Evolutionary conservation across 1,284 basidiomycete species (phyloP).

Genomic region (Wolfiporia cocos): DNA sequence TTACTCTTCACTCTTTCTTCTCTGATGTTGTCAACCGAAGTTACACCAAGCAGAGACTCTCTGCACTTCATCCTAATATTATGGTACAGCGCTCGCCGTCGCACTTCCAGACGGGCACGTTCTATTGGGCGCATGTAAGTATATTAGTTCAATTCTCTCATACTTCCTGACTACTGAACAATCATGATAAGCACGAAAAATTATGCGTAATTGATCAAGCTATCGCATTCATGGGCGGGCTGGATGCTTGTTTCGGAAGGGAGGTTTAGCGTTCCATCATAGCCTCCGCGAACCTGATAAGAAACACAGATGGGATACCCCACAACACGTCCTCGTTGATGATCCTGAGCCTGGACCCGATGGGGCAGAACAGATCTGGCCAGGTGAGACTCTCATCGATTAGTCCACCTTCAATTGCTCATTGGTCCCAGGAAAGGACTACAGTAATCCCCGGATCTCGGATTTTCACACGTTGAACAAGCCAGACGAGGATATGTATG

Average conservation of each 20-base stretch:
- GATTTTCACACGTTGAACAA: conserved; percentile 90
- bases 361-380: conserved; percentile 72
- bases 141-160: conserved; percentile 7
- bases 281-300: too few relatives aligned
- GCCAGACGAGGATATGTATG: conserved; percentile 93
- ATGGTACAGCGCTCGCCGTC: conserved; percentile 97
- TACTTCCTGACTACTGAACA: background rate
- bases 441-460: conserved; percentile 84
- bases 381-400: conserved; percentile 42
- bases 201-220: conserved; percentile 96
- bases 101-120: conserved; percentile 95
- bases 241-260: conserved; percentile 91
- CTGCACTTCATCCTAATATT: conserved; percentile 85
- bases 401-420: too few relatives aligned
- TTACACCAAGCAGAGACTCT: conserved; percentile 90
- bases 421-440: conserved; percentile 91
- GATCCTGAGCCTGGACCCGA: conserved; percentile 63
- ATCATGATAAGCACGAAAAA: conserved; percentile 80
- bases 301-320: conserved; percentile 93
- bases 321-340: conserved; percentile 89
- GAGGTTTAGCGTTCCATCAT: too few relatives aligned
- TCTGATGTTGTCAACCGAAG: conserved; percentile 30
- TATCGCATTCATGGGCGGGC: conserved; percentile 96
- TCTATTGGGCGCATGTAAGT: conserved; percentile 94
- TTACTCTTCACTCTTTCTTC: conserved; percentile 9